phyloP scores from a whole-genome alignment of 306 rosid genomes.

The Herpetospermum pedunculosum region DNA sequence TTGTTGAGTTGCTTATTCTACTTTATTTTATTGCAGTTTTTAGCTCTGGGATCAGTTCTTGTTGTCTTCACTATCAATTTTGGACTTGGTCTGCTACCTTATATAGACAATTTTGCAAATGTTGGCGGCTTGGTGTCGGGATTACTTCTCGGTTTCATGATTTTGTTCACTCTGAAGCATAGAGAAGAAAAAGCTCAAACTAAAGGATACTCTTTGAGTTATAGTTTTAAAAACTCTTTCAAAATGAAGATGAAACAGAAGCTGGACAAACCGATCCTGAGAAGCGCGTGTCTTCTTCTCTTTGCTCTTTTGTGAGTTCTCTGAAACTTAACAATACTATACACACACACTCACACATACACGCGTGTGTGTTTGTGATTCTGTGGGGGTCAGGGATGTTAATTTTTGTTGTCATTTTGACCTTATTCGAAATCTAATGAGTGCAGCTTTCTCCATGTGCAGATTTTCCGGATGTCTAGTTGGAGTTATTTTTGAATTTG shows the following conservation, averaged over 20 bases:
- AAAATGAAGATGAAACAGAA: conserved; percentile 44
- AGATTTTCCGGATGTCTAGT: conserved; percentile 68
- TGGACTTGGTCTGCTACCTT: conserved; percentile 67
- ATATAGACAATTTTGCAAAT: conserved; percentile 63
- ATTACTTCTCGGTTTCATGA: conserved; percentile 63
- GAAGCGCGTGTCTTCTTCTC: conserved; percentile 49
- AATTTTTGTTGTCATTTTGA: conserved; percentile 11
- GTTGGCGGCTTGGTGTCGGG: conserved; percentile 80
- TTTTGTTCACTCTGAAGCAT: conserved; percentile 39
- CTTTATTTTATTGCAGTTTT: conserved; percentile 35
- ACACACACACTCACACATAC: too few species aligned
- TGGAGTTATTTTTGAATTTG: conserved; percentile 47
- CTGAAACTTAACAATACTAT: background rate
- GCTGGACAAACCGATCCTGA: conserved; percentile 49
- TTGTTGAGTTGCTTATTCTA: background rate
- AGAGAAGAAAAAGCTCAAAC: conserved; percentile 28
- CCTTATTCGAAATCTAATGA: conserved; percentile 16
- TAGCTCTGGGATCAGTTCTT: conserved; percentile 44
- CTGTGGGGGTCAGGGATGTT: conserved; percentile 2
- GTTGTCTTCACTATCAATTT: conserved; percentile 47
- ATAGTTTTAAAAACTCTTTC: conserved; percentile 32
- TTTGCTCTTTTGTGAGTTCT: conserved; percentile 54
- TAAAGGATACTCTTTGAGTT: conserved; percentile 38
- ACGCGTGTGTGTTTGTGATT: background rate
- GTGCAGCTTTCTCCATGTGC: conserved; percentile 25